Conservation (phyloP, 2,329 filamentous ascomycete species). For the Tolypocladium capitatum region DNA sequence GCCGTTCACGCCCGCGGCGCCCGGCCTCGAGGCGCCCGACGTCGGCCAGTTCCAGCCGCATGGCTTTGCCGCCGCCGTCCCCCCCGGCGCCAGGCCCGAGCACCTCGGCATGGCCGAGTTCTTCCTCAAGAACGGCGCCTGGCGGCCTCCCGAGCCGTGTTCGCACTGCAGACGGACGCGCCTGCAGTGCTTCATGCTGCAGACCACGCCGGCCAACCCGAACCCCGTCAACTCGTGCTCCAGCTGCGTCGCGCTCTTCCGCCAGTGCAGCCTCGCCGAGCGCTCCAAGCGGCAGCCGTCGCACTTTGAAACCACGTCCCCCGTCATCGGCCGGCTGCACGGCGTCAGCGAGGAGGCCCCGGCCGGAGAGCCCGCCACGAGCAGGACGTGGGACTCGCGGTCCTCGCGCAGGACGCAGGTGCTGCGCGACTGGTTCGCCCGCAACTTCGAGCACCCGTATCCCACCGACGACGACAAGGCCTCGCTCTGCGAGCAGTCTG, state of each 20-base stretch:
- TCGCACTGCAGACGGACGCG: conserved; percentile 28
- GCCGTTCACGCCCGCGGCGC: not conserved
- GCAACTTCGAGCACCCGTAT: conserved; percentile 32
- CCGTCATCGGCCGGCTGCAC: conserved; percentile 34
- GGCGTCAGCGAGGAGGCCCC: conserved; percentile 27
- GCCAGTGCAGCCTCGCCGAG: conserved; percentile 33
- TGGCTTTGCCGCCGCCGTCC: not conserved
- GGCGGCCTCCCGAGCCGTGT: conserved; percentile 28
- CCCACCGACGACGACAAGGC: conserved; percentile 32
- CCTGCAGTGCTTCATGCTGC: conserved; percentile 33
- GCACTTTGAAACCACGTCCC: conserved; percentile 30
- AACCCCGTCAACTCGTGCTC: conserved; percentile 35
- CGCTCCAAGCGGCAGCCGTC: conserved; percentile 29
- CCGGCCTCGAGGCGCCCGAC: conserved; percentile 1
- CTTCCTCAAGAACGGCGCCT: conserved; percentile 26
- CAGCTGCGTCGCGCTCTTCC: conserved; percentile 35
- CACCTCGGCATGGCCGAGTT: conserved; percentile 21
- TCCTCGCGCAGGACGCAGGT: conserved; percentile 31
- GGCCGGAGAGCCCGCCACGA: conserved; percentile 7
- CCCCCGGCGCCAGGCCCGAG: not conserved
- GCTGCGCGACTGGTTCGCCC: conserved; percentile 31
- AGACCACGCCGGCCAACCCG: conserved; percentile 31
- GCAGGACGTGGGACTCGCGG: conserved; percentile 22
- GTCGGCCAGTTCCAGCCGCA: not conserved
- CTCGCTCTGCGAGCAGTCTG: conserved; percentile 25